Conservation (phyloP, 2,329 filamentous ascomycete genomes). For the Annulohypoxylon truncatum region DNA sequence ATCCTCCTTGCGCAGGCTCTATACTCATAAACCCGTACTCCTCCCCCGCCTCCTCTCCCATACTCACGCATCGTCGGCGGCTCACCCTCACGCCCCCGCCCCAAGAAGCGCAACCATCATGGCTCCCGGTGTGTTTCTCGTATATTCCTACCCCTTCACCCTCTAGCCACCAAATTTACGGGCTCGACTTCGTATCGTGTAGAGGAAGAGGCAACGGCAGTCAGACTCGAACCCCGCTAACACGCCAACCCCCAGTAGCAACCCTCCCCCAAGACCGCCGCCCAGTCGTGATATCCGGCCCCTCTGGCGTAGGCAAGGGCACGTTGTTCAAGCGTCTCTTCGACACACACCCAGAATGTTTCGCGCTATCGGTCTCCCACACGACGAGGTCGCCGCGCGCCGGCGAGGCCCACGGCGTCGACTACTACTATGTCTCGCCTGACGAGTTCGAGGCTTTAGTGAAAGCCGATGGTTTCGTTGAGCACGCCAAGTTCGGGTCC, state of each 20-base stretch:
- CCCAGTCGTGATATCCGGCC: slow-evolving; percentile 82
- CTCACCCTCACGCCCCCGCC: slow-evolving; percentile 27
- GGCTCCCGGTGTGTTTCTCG: slow-evolving; percentile 48
- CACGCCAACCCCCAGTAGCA: slow-evolving; percentile 11
- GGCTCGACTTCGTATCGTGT: not conserved
- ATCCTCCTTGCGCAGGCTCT: slow-evolving; percentile 24
- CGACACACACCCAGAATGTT: slow-evolving; percentile 62
- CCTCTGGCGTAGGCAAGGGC: slow-evolving; percentile 83
- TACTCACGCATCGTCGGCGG: slow-evolving; percentile 21
- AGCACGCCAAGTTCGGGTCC: slow-evolving; percentile 83
- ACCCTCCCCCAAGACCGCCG: slow-evolving; percentile 60
- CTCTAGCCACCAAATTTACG: slow-evolving; percentile 1
- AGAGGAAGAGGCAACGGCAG: not conserved
- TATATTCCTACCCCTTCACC: not conserved
- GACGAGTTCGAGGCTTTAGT: slow-evolving; percentile 76
- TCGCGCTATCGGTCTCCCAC: slow-evolving; percentile 72
- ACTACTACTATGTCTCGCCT: slow-evolving; percentile 83
- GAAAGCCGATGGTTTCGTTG: slow-evolving; percentile 79
- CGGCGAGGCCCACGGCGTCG: slow-evolving; percentile 78
- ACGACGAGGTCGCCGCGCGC: slow-evolving; percentile 82
- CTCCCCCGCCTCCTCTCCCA: slow-evolving; percentile 9
- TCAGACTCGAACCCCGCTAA: slow-evolving; percentile 4
- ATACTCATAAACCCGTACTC: slow-evolving; percentile 24
- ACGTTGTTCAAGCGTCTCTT: slow-evolving; percentile 81
- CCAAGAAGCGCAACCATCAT: slow-evolving; percentile 44